A percentile compares a stretch with the other conserved stretches of the same genome.
These are phyloP conservation scores for Salix purpurea DNA, from an alignment of 345 rosid genomes.

Conservation along the genomic window DNA sequence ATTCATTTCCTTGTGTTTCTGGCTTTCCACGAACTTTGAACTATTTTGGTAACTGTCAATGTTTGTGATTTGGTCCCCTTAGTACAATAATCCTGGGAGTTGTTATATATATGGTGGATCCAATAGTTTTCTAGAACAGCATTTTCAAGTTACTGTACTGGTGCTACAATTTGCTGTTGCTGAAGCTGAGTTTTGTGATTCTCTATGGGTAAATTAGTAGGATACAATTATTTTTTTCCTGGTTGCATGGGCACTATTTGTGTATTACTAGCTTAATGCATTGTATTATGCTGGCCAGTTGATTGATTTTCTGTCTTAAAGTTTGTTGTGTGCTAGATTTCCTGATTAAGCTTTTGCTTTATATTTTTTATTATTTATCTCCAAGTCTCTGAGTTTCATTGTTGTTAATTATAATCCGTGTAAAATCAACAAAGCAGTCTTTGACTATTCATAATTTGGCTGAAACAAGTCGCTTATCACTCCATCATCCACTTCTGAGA, in stretches of 20 bases:
- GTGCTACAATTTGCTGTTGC: neutral
- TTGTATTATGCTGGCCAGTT: too few species aligned
- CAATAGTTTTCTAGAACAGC: neutral
- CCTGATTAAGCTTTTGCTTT: neutral
- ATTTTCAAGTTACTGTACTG: neutral
- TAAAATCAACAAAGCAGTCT: too few species aligned
- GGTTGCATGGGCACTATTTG: neutral
- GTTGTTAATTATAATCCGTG: neutral
- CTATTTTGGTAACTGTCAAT: too few species aligned
- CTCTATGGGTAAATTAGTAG: neutral
- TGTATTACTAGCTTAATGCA: too few species aligned
- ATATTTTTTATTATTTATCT: neutral
- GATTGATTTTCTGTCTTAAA: too few species aligned
- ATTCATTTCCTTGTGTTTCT: neutral
- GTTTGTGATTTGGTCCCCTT: neutral
- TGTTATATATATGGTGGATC: neutral
- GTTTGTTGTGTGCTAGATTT: neutral
- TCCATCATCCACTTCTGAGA: too few species aligned
- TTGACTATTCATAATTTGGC: too few species aligned
- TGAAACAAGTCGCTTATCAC: too few species aligned
- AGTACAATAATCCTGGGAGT: neutral
- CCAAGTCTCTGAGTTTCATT: neutral
- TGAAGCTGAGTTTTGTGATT: neutral
- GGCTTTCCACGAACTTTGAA: too few species aligned
- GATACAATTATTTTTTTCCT: neutral